A percentile compares a stretch with the other conserved stretches of the same genome.
Evolutionary conservation across 768 basidiomycete genomes (phyloP).

Genomic region (Infundibulicybe gibba): DNA sequence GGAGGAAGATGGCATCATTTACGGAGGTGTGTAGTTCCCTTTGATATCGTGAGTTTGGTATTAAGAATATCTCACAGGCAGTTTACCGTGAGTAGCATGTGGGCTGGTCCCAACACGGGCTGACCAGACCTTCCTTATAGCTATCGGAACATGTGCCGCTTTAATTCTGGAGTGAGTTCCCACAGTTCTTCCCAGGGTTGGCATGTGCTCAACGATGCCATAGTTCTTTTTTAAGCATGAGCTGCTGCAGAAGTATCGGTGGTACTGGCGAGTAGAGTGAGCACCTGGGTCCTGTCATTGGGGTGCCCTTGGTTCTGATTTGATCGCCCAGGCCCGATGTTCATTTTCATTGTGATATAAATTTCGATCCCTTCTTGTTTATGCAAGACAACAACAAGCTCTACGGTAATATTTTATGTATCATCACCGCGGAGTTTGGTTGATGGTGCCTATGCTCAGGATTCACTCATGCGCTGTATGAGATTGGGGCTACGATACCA

Average conservation of each 20-base stretch:
- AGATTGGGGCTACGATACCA: conserved; percentile 75
- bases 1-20: conserved; percentile 43
- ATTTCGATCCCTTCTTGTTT: conserved; percentile 66
- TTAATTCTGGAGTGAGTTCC: conserved; percentile 57
- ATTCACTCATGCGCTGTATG: conserved; percentile 74
- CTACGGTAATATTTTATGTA: conserved; percentile 42
- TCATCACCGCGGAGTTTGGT: not conserved
- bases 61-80: conserved; percentile 9
- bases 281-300: conserved; percentile 5
- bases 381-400: conserved; percentile 72
- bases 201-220: conserved; percentile 17
- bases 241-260: conserved; percentile 64
- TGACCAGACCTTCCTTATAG: conserved; percentile 28
- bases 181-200: conserved; percentile 12
- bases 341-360: conserved; percentile 71
- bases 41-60: not conserved
- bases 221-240: conserved; percentile 77
- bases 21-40: conserved; percentile 31
- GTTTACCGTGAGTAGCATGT: conserved; percentile 21
- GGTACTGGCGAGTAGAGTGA: conserved; percentile 67
- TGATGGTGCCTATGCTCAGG: conserved; percentile 25
- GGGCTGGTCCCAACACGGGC: not conserved
- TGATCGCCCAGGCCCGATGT: conserved; percentile 54
- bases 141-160: conserved; percentile 78
- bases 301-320: conserved; percentile 15